phyloP scores from a whole-genome alignment of 352 stramenopile genomes.

The Pythium biforme region DNA sequence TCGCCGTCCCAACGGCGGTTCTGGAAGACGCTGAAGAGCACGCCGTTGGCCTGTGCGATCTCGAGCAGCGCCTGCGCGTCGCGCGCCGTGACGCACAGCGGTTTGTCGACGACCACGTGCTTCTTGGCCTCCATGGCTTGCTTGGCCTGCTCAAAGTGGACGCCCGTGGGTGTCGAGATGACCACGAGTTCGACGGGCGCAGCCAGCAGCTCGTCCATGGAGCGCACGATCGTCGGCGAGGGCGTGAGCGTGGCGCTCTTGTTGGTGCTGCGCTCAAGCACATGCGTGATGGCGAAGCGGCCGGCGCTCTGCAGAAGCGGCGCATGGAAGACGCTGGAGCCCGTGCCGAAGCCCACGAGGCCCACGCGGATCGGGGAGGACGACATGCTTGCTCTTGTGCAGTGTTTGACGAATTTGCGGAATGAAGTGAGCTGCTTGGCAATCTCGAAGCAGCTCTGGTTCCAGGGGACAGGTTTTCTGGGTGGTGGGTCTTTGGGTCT shows the following conservation, averaged over 20 bases:
- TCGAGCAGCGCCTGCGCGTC: constrained; percentile 54
- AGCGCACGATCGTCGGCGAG: constrained; percentile 56
- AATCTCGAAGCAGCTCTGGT: too few relatives aligned
- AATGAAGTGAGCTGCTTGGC: too few relatives aligned
- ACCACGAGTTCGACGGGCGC: constrained; percentile 62
- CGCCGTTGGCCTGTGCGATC: constrained; percentile 43
- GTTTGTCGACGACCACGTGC: constrained; percentile 79
- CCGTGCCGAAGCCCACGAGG: constrained; percentile 70
- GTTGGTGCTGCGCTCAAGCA: constrained; percentile 67
- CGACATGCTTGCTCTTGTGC: not conserved
- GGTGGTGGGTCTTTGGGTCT: too few relatives aligned
- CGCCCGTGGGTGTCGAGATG: constrained; percentile 68
- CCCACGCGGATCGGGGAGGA: constrained; percentile 41
- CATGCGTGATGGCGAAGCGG: constrained; percentile 70
- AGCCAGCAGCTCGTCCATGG: constrained; percentile 66
- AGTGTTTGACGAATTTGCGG: too few relatives aligned
- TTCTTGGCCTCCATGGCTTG: constrained; percentile 65
- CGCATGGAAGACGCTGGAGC: constrained; percentile 72
- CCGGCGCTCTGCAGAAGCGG: constrained; percentile 60
- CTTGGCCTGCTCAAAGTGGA: constrained; percentile 78
- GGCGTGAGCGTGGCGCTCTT: constrained; percentile 55
- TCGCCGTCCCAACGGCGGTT: constrained; percentile 77
- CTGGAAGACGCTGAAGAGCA: constrained; percentile 77
- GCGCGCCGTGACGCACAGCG: constrained; percentile 52
- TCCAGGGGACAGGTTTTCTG: too few relatives aligned